These are phyloP conservation scores for Eragrostis nindensis DNA, from an alignment of 176 grass and related monocot species.

Conservation along the genomic window DNA sequence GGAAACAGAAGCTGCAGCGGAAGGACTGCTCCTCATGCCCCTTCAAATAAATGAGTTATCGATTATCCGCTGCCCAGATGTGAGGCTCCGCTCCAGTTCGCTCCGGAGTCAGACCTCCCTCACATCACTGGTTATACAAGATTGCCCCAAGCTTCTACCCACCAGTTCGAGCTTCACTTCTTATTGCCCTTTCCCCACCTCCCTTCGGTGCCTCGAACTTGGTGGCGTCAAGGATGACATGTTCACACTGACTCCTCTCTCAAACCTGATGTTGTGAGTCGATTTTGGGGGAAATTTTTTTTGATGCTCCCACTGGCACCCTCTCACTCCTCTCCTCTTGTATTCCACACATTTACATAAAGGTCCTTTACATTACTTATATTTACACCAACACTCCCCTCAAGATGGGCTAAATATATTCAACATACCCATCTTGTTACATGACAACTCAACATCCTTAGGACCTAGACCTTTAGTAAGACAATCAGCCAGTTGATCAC, in stretches of 20 bases:
- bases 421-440: too few relatives aligned
- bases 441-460: too few relatives aligned
- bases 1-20: neutral
- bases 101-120: neutral
- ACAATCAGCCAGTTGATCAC: too few relatives aligned
- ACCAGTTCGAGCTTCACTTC: neutral
- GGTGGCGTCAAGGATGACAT: fast-evolving
- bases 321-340: too few relatives aligned
- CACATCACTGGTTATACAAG: fast-evolving
- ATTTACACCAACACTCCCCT: too few relatives aligned
- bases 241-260: neutral
- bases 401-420: too few relatives aligned
- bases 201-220: fast-evolving
- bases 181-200: slow-evolving; percentile 3
- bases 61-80: neutral
- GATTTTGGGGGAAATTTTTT: too few relatives aligned
- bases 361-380: too few relatives aligned
- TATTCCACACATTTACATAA: too few relatives aligned
- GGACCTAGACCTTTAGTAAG: too few relatives aligned
- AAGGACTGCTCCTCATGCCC: neutral
- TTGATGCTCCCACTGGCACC: too few relatives aligned
- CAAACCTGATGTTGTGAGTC: too few relatives aligned
- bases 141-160: neutral
- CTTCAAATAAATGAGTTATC: neutral
- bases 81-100: neutral